Evolutionary conservation across 148 eudicot species (phyloP).

Genomic region (Silene latifolia): DNA sequence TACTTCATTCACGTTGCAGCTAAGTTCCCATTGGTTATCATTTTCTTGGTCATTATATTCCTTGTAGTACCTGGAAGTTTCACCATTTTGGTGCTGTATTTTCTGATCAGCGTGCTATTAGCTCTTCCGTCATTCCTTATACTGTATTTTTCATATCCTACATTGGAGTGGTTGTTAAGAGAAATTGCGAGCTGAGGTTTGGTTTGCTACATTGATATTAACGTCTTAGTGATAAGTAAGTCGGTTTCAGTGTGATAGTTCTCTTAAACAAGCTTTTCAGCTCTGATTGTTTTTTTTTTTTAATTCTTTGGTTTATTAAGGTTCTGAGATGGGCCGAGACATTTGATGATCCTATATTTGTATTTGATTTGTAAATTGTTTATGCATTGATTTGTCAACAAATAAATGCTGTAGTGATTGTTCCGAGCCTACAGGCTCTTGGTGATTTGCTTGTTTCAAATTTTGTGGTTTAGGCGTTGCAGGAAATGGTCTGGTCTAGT

Average conservation of each 20-base stretch:
- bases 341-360: conserved; percentile 8
- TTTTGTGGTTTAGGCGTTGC: neutral
- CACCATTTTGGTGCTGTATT: conserved; percentile 35
- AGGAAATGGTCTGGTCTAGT: neutral
- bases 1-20: conserved; percentile 36
- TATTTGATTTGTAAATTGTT: conserved; percentile 3
- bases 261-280: conserved; percentile 1
- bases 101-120: conserved; percentile 40
- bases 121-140: conserved; percentile 49
- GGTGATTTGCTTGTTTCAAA: neutral
- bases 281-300: neutral
- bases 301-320: conserved; percentile 7
- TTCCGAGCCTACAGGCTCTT: conserved; percentile 7
- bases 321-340: conserved; percentile 1
- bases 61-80: conserved; percentile 44
- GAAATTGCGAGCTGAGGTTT: conserved; percentile 41
- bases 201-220: conserved; percentile 3
- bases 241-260: conserved; percentile 10
- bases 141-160: conserved; percentile 45
- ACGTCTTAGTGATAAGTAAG: neutral
- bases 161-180: conserved; percentile 47
- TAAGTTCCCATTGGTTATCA: conserved; percentile 43
- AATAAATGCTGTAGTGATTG: conserved; percentile 13
- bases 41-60: conserved; percentile 34
- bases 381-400: conserved; percentile 13